A percentile compares a stretch with the other conserved stretches of the same genome.
Conservation (phyloP, 2,329 filamentous ascomycete genomes). For the Elsinoe perseae region DNA sequence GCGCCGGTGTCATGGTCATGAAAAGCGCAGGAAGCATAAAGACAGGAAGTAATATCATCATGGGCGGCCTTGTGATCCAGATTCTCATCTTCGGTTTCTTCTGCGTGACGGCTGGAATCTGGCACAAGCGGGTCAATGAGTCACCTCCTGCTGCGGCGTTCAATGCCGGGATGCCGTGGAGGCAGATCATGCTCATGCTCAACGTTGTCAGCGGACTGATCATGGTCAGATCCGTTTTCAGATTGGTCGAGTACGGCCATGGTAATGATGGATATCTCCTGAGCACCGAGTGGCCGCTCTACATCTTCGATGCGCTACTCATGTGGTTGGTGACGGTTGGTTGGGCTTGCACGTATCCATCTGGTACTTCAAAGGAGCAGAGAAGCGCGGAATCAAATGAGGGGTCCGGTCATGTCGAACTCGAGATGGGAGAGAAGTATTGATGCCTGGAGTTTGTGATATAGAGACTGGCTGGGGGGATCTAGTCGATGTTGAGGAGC, state of each 20-base stretch:
- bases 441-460: background rate
- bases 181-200: conserved; percentile 35
- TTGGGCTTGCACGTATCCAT: conserved; percentile 23
- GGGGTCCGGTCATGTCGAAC: background rate
- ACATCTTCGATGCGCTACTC: conserved; percentile 25
- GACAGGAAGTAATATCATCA: conserved; percentile 38
- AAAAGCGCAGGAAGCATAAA: conserved; percentile 21
- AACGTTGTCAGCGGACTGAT: conserved; percentile 41
- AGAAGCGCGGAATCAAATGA: background rate
- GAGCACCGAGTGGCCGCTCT: conserved; percentile 37
- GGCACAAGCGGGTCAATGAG: conserved; percentile 24
- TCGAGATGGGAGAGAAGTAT: background rate
- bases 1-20: conserved; percentile 38
- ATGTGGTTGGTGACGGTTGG: conserved; percentile 22
- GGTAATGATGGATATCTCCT: conserved; percentile 41
- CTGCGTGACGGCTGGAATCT: conserved; percentile 29
- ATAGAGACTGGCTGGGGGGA: background rate
- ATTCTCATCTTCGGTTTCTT: conserved; percentile 46
- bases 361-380: background rate
- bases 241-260: conserved; percentile 43
- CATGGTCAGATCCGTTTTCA: conserved; percentile 42
- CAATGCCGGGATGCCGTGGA: conserved; percentile 27
- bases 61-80: conserved; percentile 44
- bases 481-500: background rate
- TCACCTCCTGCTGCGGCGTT: conserved; percentile 20